phyloP scores from a whole-genome alignment of 257 asterid species.

The Ehretia macrophylla region DNA sequence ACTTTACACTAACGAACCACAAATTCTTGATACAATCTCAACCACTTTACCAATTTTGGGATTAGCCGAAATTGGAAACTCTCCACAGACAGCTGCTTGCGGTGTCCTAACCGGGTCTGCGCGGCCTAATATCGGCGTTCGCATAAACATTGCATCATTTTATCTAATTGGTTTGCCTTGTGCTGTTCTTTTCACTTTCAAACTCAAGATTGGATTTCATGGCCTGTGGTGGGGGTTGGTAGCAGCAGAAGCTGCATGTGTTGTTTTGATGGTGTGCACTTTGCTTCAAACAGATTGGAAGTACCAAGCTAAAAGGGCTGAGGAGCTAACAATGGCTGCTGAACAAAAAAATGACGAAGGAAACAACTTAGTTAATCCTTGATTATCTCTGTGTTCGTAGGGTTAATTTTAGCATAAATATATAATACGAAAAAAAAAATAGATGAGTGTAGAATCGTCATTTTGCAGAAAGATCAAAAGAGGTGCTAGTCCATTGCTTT shows the following conservation, averaged over 20 bases:
- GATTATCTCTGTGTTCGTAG: not conserved
- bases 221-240: constrained; percentile 81
- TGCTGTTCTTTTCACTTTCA: constrained; percentile 51
- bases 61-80: constrained; percentile 64
- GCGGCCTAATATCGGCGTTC: constrained; percentile 54
- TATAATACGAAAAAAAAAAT: too few species aligned
- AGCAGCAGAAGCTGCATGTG: constrained; percentile 59
- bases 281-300: constrained; percentile 67
- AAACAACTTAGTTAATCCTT: constrained; percentile 25
- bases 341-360: constrained; percentile 35
- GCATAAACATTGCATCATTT: constrained; percentile 71
- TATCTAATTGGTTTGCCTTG: constrained; percentile 75
- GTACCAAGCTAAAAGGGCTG: constrained; percentile 65
- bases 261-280: constrained; percentile 49
- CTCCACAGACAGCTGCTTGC: constrained; percentile 76
- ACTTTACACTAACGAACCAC: constrained; percentile 49
- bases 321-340: constrained; percentile 45
- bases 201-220: constrained; percentile 47
- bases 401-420: too few species aligned
- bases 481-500: too few species aligned
- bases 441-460: too few species aligned
- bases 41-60: constrained; percentile 61
- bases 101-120: constrained; percentile 85
- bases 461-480: too few species aligned
- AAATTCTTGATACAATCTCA: constrained; percentile 41